Percentiles rank a stretch among this genome's conserved stretches.
Conservation (phyloP, 169 alveolate genomes). For the Cystoisospora suis region DNA sequence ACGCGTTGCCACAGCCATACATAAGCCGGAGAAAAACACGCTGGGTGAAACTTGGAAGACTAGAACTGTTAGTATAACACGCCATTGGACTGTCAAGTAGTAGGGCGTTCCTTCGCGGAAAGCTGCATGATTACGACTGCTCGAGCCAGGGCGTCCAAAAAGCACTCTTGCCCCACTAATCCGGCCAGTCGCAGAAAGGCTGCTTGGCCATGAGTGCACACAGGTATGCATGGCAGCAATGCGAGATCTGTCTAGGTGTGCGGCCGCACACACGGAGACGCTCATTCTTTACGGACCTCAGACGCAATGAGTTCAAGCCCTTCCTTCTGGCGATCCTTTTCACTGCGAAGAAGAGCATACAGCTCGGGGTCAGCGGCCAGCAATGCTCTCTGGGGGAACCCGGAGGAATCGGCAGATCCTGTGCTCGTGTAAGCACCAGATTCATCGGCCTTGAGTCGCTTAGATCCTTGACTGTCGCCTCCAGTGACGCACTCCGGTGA, state of each 20-base stretch:
- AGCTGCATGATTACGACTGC: not conserved
- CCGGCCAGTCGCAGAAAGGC: not conserved
- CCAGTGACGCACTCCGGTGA: not conserved
- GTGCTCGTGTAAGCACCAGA: too few relatives aligned
- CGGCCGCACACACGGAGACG: too few relatives aligned
- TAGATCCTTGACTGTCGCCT: too few relatives aligned
- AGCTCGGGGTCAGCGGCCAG: constrained; percentile 80
- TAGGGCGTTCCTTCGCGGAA: not conserved
- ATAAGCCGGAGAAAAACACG: too few relatives aligned
- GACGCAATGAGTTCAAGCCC: constrained; percentile 85
- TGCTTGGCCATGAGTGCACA: not conserved
- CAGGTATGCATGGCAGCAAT: too few relatives aligned
- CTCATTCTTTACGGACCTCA: constrained; percentile 77
- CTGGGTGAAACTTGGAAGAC: too few relatives aligned
- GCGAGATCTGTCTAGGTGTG: too few relatives aligned
- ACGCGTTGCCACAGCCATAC: too few relatives aligned
- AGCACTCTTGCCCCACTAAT: not conserved
- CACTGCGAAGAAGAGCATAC: constrained; percentile 76
- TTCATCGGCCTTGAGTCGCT: too few relatives aligned
- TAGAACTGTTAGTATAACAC: too few relatives aligned
- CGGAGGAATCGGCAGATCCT: too few relatives aligned
- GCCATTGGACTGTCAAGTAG: too few relatives aligned
- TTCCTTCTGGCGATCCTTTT: constrained; percentile 79
- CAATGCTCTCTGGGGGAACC: not conserved
- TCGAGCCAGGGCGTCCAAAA: not conserved